Conservation (phyloP, 2,329 filamentous ascomycete species). For the Sclerotinia minor region DNA sequence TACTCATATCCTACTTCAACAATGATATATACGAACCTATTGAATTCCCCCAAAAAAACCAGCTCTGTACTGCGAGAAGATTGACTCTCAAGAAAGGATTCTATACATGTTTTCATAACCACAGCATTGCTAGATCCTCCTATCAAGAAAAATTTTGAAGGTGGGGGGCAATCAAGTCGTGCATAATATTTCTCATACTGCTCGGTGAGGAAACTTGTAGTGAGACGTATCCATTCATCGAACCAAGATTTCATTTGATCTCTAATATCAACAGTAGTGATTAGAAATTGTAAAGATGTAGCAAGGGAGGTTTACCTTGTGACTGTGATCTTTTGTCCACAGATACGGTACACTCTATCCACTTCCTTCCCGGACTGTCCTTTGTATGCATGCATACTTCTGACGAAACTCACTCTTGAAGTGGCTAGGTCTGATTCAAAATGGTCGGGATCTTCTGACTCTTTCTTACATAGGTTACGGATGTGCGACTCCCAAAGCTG, state of each 20-base stretch:
- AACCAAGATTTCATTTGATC: slow-evolving; percentile 9
- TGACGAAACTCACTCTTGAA: background rate
- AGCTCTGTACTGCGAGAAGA: background rate
- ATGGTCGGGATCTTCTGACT: background rate
- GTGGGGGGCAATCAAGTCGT: background rate
- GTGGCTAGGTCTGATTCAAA: slow-evolving; percentile 1
- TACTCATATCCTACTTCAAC: background rate
- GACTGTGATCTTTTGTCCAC: slow-evolving; percentile 7
- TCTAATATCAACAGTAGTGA: slow-evolving; percentile 2
- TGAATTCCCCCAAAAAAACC: background rate
- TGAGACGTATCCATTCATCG: background rate
- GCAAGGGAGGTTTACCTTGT: slow-evolving; percentile 4
- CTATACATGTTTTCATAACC: background rate
- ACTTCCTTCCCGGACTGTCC: slow-evolving; percentile 1
- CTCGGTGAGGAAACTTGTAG: background rate
- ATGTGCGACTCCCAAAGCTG: slow-evolving; percentile 3
- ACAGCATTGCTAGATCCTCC: slow-evolving; percentile 3
- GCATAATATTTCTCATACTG: slow-evolving; percentile 3
- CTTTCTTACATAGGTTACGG: background rate
- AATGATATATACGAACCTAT: slow-evolving; percentile 4
- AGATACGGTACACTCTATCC: background rate
- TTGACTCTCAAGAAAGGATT: background rate
- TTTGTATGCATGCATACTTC: background rate
- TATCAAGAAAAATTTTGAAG: slow-evolving; percentile 5
- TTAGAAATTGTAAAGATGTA: background rate